These are phyloP conservation scores for Podila epigama DNA, from an alignment of 192 early-diverging fungal genomes.

Conservation along the genomic window DNA sequence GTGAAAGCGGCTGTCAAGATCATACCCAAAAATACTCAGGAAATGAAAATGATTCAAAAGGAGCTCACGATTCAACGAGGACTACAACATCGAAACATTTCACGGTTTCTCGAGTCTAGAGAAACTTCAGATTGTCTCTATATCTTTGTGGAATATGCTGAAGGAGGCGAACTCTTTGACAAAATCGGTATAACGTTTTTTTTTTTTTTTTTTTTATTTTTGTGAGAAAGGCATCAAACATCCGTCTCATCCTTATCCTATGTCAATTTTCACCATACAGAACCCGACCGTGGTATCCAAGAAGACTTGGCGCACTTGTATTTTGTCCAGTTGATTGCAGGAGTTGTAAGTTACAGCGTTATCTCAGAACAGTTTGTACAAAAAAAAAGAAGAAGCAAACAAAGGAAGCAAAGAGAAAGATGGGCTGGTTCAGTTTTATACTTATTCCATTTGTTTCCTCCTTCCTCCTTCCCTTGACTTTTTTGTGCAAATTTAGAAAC, in stretches of 20 bases:
- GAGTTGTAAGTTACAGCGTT: slow-evolving; percentile 55
- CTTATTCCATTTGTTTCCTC: too few relatives aligned
- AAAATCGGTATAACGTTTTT: slow-evolving; percentile 58
- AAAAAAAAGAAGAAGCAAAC: too few relatives aligned
- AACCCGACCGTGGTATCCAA: slow-evolving; percentile 73
- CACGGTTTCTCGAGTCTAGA: slow-evolving; percentile 52
- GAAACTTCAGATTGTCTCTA: slow-evolving; percentile 63
- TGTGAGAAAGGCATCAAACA: background rate
- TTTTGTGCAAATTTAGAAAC: slow-evolving; percentile 12
- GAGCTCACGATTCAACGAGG: slow-evolving; percentile 60
- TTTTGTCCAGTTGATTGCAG: slow-evolving; percentile 71
- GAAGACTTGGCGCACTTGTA: slow-evolving; percentile 79
- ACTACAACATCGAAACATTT: slow-evolving; percentile 66
- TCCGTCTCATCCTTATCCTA: background rate
- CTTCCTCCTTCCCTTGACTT: too few relatives aligned
- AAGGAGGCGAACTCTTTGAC: slow-evolving; percentile 77
- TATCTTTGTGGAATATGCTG: slow-evolving; percentile 72
- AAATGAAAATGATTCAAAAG: slow-evolving; percentile 51
- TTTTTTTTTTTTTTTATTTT: background rate
- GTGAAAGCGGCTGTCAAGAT: slow-evolving; percentile 66
- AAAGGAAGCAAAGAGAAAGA: too few relatives aligned
- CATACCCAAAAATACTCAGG: slow-evolving; percentile 53
- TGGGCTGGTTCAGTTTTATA: too few relatives aligned
- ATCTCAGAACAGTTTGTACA: too few relatives aligned
- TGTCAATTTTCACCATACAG: slow-evolving; percentile 20